Percentiles rank a stretch among this genome's conserved stretches.
Evolutionary conservation across 2,329 filamentous ascomycete species (phyloP).

Genomic region (Triangularia setosa): DNA sequence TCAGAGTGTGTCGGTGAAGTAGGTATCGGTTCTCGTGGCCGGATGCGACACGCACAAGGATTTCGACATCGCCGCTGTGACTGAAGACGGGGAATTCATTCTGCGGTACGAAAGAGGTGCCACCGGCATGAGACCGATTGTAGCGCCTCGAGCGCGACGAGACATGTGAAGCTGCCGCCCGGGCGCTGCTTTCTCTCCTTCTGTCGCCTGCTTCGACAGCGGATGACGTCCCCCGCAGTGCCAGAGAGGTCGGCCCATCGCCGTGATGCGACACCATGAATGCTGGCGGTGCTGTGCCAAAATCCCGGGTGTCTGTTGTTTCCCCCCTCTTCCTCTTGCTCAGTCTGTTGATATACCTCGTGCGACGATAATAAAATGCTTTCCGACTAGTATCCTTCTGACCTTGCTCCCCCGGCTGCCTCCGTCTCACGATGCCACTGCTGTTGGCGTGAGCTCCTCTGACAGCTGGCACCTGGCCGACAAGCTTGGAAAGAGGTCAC

Average conservation of each 20-base stretch:
- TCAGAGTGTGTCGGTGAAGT: constrained; percentile 80
- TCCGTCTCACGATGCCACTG: constrained; percentile 9
- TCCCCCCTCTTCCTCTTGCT: not conserved
- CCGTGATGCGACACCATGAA: constrained; percentile 34
- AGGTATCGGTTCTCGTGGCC: constrained; percentile 78
- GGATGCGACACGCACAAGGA: constrained; percentile 63
- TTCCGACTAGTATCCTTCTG: not conserved
- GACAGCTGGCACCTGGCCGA: constrained; percentile 23
- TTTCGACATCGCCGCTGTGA: constrained; percentile 89
- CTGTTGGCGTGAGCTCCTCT: constrained; percentile 6
- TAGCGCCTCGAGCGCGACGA: constrained; percentile 49
- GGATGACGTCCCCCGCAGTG: constrained; percentile 32
- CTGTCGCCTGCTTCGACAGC: constrained; percentile 28
- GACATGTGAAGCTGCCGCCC: constrained; percentile 22
- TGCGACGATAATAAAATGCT: not conserved
- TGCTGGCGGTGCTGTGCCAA: constrained; percentile 14
- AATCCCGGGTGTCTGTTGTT: not conserved
- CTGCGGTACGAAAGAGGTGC: constrained; percentile 63
- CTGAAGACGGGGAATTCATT: constrained; percentile 94
- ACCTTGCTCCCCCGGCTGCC: constrained; percentile 18
- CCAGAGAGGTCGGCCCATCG: constrained; percentile 31
- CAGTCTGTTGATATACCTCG: not conserved
- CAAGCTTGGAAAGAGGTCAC: constrained; percentile 10
- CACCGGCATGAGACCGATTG: constrained; percentile 76
- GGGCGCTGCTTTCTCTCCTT: constrained; percentile 15